A percentile compares a stretch with the other conserved stretches of the same genome.
phyloP scores from a whole-genome alignment of 306 rosid genomes.

The Mimosa pudica region DNA sequence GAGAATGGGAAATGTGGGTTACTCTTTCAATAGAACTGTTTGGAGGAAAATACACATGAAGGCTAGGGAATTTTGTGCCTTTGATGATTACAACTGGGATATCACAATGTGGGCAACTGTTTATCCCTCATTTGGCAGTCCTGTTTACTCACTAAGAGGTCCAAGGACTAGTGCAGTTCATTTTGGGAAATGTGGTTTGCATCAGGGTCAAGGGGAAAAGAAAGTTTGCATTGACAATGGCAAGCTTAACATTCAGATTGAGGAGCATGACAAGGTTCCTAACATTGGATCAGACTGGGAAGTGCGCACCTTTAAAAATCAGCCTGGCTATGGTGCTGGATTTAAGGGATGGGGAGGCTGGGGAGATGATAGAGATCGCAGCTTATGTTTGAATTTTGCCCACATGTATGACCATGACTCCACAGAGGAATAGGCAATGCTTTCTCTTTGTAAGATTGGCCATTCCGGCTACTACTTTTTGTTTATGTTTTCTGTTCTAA shows the following conservation, averaged over 20 bases:
- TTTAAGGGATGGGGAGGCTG: slow-evolving; percentile 99
- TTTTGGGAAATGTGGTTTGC: slow-evolving; percentile 95
- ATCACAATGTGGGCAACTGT: slow-evolving; percentile 99
- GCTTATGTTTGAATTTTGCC: slow-evolving; percentile 76
- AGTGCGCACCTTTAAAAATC: slow-evolving; percentile 57
- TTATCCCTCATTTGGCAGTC: slow-evolving; percentile 88
- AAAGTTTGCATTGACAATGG: slow-evolving; percentile 81
- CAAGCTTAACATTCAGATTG: slow-evolving; percentile 52
- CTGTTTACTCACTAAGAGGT: slow-evolving; percentile 84
- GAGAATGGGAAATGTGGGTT: slow-evolving; percentile 96
- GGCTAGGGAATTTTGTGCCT: slow-evolving; percentile 74
- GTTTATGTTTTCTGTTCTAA: slow-evolving; percentile 21
- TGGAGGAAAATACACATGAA: slow-evolving; percentile 90
- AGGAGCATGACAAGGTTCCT: slow-evolving; percentile 59
- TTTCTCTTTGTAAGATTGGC: slow-evolving; percentile 40
- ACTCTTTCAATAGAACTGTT: slow-evolving; percentile 76
- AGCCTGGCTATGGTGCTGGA: slow-evolving; percentile 91
- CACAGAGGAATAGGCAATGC: slow-evolving; percentile 21
- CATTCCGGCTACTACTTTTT: slow-evolving; percentile 22
- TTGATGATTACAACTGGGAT: slow-evolving; percentile 98
- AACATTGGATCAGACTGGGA: slow-evolving; percentile 75
- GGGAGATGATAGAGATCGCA: slow-evolving; percentile 88
- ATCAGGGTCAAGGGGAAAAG: slow-evolving; percentile 86
- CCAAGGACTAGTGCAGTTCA: slow-evolving; percentile 90
- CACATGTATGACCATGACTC: slow-evolving; percentile 66